phyloP scores from a whole-genome alignment of 805 yeast species.

The Yamadazyma scolyti region DNA sequence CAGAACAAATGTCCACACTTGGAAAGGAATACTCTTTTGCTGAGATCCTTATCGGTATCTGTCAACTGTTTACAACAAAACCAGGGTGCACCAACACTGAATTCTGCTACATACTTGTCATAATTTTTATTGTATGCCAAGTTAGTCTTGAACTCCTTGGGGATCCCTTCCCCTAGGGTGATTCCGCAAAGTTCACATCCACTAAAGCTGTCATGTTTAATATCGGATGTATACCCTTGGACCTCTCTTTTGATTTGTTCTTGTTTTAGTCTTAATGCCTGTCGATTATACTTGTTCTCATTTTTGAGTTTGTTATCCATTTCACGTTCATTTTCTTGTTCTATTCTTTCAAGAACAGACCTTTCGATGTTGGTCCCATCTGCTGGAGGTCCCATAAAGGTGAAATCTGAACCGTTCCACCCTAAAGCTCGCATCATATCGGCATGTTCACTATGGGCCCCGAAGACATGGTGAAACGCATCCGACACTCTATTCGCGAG shows the following conservation, averaged over 20 bases:
- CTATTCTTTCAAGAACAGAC: slow-evolving; percentile 37
- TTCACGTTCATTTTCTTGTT: slow-evolving; percentile 35
- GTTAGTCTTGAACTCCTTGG: slow-evolving; percentile 43
- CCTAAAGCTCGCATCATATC: too few species aligned
- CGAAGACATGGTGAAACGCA: too few species aligned
- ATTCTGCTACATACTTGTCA: slow-evolving; percentile 19
- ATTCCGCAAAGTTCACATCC: slow-evolving; percentile 68
- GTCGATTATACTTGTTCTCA: slow-evolving; percentile 29
- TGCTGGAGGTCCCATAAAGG: too few species aligned
- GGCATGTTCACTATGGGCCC: too few species aligned
- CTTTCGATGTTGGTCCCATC: slow-evolving; percentile 6
- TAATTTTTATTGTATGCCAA: slow-evolving; percentile 23
- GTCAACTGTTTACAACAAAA: slow-evolving; percentile 39
- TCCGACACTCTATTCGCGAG: too few species aligned
- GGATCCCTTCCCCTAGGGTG: slow-evolving; percentile 70
- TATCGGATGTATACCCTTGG: slow-evolving; percentile 28
- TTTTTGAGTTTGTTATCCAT: slow-evolving; percentile 27
- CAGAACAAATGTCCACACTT: slow-evolving; percentile 84
- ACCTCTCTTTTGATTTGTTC: slow-evolving; percentile 18
- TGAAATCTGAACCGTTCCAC: too few species aligned
- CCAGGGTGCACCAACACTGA: slow-evolving; percentile 59
- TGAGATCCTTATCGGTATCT: slow-evolving; percentile 21
- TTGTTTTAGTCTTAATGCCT: slow-evolving; percentile 25
- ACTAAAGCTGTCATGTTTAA: slow-evolving; percentile 13
- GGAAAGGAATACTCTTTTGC: slow-evolving; percentile 44